phyloP scores from a whole-genome alignment of 768 basidiomycete species.

The Collybia mongolica region DNA sequence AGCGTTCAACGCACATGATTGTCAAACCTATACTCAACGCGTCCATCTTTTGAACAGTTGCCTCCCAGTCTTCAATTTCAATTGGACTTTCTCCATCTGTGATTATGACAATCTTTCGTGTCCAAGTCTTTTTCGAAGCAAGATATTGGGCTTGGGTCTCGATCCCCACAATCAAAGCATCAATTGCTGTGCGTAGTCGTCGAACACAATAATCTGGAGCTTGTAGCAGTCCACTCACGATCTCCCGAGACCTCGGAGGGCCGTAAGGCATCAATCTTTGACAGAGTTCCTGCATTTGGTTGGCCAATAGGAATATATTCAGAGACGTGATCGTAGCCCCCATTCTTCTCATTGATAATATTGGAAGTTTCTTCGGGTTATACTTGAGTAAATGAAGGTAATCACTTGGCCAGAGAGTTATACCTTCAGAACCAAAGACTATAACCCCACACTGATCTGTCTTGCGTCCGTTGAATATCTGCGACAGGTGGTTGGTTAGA shows the following conservation, averaged over 20 bases:
- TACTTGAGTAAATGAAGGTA: neutral
- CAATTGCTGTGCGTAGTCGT: conserved; percentile 55
- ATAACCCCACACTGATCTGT: conserved; percentile 94
- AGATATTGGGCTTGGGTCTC: conserved; percentile 75
- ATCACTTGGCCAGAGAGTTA: neutral
- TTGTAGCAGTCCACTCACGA: conserved; percentile 42
- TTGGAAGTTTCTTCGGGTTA: conserved; percentile 58
- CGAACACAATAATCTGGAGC: neutral
- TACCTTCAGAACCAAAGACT: conserved; percentile 80
- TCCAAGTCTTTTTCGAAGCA: conserved; percentile 76
- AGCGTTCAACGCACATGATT: conserved; percentile 58
- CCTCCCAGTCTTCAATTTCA: conserved; percentile 75
- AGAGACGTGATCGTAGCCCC: conserved; percentile 72
- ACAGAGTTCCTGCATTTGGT: conserved; percentile 64
- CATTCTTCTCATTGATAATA: conserved; percentile 53
- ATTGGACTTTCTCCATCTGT: conserved; percentile 84
- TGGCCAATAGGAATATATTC: conserved; percentile 70
- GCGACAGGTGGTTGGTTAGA: conserved; percentile 3
- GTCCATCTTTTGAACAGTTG: conserved; percentile 64
- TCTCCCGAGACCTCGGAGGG: conserved; percentile 63
- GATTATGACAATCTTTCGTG: conserved; percentile 76
- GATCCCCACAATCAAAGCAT: conserved; percentile 83
- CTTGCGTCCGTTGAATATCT: conserved; percentile 92
- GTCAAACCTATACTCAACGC: conserved; percentile 54
- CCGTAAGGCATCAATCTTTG: conserved; percentile 58